Base-by-base conservation (phyloP, 2,329 filamentous ascomycete species). In the Microascus cirrosus region DNA sequence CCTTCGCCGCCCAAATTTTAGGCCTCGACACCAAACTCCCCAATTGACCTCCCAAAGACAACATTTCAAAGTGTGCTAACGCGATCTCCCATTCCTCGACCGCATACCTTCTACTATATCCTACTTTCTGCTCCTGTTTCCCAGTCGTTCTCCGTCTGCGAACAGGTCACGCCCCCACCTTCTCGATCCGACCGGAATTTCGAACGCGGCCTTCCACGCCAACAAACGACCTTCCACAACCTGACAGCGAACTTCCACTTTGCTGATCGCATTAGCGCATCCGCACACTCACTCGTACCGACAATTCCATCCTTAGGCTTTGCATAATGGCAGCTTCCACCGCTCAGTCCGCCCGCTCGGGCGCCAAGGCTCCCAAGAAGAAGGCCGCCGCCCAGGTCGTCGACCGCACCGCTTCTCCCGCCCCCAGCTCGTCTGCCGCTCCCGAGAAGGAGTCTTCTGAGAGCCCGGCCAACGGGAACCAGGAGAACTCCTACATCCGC, bases 401-500 rank as follows among this genome's bases (percentile, higher is more conserved):
- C 58, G 73, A 73, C 64, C 77, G 79, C 62, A 79, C 74, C 66
- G 77, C 80, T 59, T 83, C 81, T 51, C 77, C 80, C 59, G 78
- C 81, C 28, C 75, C 78, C 48, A 76, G 77, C 64, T 68, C 73
- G 59, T 74, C 78, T 58, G 71, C 73, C 60, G 70, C 75, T 54
- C 69, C 75, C 57, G 77, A 79, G 60, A 78, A 79, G 72, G 71
- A 77, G 61, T 70, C 77, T 60, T 72, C 74, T 55, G 85, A 89
- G 59, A 83, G 83, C 60, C 67, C 75, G 61, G 92, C 96, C 70
- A 90, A 83, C 66, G 78, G 13, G 39, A 15, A 18, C 39, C 77
- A 75, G 61, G 92, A 96, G 70, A 91, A 83, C 66, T 78, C 85
- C 45, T 91, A 93, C 74, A 81, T 96, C 69, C 90, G 85, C 69